Conservation (phyloP, 495 filamentous ascomycete species). For the Mytilinidion resinicola region DNA sequence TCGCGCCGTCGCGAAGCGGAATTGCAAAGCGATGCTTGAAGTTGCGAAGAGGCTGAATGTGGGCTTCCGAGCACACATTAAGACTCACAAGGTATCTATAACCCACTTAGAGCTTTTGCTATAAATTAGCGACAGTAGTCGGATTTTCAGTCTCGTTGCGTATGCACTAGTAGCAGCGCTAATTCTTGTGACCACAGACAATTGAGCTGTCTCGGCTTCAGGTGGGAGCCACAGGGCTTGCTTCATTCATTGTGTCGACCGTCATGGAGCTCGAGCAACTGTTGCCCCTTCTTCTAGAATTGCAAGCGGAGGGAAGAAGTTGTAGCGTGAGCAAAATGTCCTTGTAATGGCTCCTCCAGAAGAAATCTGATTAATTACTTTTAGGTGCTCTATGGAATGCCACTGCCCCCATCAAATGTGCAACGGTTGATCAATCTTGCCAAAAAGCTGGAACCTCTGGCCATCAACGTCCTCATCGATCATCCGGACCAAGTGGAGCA, state of each 20-base stretch:
- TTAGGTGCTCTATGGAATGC: conserved; percentile 70
- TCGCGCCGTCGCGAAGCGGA: conserved; percentile 55
- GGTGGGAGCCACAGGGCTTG: conserved; percentile 53
- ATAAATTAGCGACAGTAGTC: no score
- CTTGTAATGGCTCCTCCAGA: background rate
- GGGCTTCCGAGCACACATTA: conserved; percentile 74
- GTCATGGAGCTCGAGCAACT: conserved; percentile 68
- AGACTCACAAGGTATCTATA: conserved; percentile 71
- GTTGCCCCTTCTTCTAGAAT: conserved; percentile 54
- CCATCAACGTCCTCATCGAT: conserved; percentile 66
- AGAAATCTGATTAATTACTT: background rate
- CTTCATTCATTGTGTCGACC: conserved; percentile 73
- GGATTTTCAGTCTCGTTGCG: no score
- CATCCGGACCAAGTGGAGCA: conserved; percentile 46
- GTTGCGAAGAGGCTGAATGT: conserved; percentile 53
- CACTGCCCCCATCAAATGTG: conserved; percentile 57
- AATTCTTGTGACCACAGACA: conserved; percentile 45
- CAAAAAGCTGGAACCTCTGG: conserved; percentile 43
- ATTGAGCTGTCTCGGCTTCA: conserved; percentile 66
- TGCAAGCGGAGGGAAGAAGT: conserved; percentile 42
- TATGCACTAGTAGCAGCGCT: background rate
- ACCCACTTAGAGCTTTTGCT: background rate
- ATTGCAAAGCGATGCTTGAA: conserved; percentile 69
- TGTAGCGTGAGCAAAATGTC: conserved; percentile 48
- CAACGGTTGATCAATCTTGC: conserved; percentile 51